phyloP scores from a whole-genome alignment of 2,329 filamentous ascomycete species.

The Pseudogymnoascus sp. region DNA sequence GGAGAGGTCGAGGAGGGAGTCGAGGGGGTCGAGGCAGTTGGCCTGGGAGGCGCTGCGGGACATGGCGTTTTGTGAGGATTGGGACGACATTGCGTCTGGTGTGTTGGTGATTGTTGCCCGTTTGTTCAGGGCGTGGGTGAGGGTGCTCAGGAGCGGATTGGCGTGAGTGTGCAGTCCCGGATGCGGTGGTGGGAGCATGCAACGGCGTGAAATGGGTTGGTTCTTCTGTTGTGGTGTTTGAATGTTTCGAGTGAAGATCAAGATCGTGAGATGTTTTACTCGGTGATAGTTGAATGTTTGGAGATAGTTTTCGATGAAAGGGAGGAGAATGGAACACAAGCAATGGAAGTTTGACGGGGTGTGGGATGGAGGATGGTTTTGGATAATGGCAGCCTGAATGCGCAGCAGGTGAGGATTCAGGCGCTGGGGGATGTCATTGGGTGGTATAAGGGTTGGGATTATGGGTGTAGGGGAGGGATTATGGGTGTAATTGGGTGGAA shows the following conservation, averaged over 20 bases:
- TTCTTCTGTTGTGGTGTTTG: background rate
- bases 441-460: background rate
- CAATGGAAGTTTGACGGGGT: background rate
- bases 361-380: constrained; percentile 7
- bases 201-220: background rate
- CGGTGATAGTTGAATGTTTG: background rate
- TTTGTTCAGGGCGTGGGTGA: background rate
- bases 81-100: constrained; percentile 13
- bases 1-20: constrained; percentile 54
- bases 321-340: background rate
- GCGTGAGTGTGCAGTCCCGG: background rate
- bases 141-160: constrained; percentile 1
- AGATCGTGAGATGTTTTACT: background rate
- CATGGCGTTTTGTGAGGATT: constrained; percentile 12
- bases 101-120: background rate
- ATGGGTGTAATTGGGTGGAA: background rate
- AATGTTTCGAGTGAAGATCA: background rate
- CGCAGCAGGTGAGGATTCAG: constrained; percentile 5
- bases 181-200: background rate
- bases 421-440: background rate
- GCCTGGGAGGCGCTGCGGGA: constrained; percentile 21
- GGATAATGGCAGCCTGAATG: constrained; percentile 10
- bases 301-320: background rate
- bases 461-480: background rate
- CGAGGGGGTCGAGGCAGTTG: constrained; percentile 36